Base-by-base conservation (phyloP, 805 yeast genomes). In the Candida cerambycidarum region DNA sequence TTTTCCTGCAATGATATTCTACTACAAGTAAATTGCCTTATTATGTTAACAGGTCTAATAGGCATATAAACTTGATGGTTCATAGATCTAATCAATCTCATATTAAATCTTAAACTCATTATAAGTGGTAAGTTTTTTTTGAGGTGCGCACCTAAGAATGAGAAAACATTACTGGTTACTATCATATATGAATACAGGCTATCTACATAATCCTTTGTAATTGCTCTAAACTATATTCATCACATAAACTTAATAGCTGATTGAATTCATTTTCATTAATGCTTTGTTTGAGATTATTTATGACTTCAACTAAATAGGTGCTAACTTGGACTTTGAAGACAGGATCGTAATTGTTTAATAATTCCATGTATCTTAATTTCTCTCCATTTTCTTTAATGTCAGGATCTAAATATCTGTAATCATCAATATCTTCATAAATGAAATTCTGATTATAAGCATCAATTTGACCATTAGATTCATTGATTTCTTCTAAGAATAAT, bases 401-500 rank as follows among this genome's bases (percentile, higher is more conserved):
- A 6, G 67, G 64, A 46, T 70, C 76, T 38, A 63, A 50, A 49
- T 67, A 71, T 5, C 63, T 51, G 46, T 68, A 69, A 44, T 70
- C 73, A 47, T 70, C 71, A 21, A 70, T 63, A 42, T 70, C 75
- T 37, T 65, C 69, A 35, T 69, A 70, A 5, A 60, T 48, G 40
- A 58, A 59, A 46, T 68, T 70, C 37, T 61, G 66, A 21, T 56
- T 55, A 50, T 71, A 71, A 12, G 61, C 65, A 34, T 60, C 63
- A 39, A 72, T 65, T 5, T 51, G 48, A 0, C 73, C 75, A 4
- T 39, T 48, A 8, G 56, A 48, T 56, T 90, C 97, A 43, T 81
- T 77, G 11, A 85, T 72, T 56, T 89, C 96, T 53, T 90, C 97
- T 38, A 87, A 57, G 45, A 84, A 71, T 39, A 75, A 51, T 15